Evolutionary conservation across 495 filamentous ascomycete genomes (phyloP).

Genomic region (Hyaloscypha hepaticicola): DNA sequence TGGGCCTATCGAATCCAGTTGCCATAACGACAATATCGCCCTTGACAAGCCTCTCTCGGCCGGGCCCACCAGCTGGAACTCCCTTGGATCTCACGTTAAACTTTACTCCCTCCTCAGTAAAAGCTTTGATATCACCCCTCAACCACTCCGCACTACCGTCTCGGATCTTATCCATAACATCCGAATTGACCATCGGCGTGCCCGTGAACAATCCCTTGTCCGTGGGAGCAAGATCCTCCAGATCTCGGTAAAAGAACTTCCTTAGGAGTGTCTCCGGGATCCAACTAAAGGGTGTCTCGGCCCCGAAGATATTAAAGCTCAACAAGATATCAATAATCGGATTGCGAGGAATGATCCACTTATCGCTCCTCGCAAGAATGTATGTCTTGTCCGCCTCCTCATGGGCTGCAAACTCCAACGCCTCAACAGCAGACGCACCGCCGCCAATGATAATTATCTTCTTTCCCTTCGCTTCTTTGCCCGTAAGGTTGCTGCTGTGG

Average conservation of each 20-base stretch:
- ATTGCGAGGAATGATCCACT: slow-evolving; percentile 88
- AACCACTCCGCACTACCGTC: slow-evolving; percentile 74
- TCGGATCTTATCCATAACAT: slow-evolving; percentile 77
- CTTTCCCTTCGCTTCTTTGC: slow-evolving; percentile 68
- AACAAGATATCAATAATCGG: slow-evolving; percentile 70
- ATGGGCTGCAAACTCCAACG: slow-evolving; percentile 73
- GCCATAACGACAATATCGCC: slow-evolving; percentile 82
- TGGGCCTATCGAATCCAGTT: slow-evolving; percentile 75
- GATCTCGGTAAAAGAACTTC: slow-evolving; percentile 81
- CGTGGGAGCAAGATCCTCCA: slow-evolving; percentile 71
- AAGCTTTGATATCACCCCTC: slow-evolving; percentile 70
- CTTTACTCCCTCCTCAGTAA: slow-evolving; percentile 61
- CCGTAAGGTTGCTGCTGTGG: slow-evolving; percentile 73
- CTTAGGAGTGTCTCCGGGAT: slow-evolving; percentile 74
- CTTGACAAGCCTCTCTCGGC: slow-evolving; percentile 57
- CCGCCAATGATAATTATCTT: slow-evolving; percentile 74
- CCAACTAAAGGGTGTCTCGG: slow-evolving; percentile 70
- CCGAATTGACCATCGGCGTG: slow-evolving; percentile 84
- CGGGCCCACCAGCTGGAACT: slow-evolving; percentile 71
- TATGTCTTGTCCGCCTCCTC: slow-evolving; percentile 65
- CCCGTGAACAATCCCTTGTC: slow-evolving; percentile 73
- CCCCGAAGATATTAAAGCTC: slow-evolving; percentile 74
- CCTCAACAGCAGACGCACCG: slow-evolving; percentile 81
- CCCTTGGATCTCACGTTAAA: slow-evolving; percentile 72
- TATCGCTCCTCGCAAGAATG: slow-evolving; percentile 75